phyloP scores from a whole-genome alignment of 495 filamentous ascomycete genomes.

The Pyrenula aspistea region DNA sequence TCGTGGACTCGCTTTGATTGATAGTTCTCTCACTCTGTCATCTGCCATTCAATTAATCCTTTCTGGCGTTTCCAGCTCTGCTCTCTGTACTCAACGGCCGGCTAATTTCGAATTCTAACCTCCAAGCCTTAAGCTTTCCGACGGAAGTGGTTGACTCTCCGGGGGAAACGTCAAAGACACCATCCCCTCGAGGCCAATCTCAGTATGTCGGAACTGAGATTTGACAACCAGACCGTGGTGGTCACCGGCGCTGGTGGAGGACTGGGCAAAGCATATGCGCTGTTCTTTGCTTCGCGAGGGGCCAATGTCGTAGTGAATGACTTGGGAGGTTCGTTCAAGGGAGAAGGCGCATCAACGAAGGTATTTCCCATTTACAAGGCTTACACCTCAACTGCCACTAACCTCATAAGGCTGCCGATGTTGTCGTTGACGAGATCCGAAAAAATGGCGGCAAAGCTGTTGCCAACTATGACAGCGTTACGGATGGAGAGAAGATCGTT shows the following conservation, averaged over 20 bases:
- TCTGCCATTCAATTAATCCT: too few relatives aligned
- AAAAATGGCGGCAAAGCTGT: slow-evolving; percentile 90
- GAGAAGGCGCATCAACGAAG: slow-evolving; percentile 81
- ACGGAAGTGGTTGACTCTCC: too few relatives aligned
- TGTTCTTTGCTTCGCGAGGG: slow-evolving; percentile 83
- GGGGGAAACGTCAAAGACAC: too few relatives aligned
- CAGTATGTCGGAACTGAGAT: slow-evolving; percentile 73
- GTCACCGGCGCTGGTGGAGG: slow-evolving; percentile 96
- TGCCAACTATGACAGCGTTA: slow-evolving; percentile 96
- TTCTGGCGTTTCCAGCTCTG: too few relatives aligned
- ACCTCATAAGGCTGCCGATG: slow-evolving; percentile 66
- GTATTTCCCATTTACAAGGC: slow-evolving; percentile 32
- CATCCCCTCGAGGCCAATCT: too few relatives aligned
- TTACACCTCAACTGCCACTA: background rate
- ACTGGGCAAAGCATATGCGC: slow-evolving; percentile 81
- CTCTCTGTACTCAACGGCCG: slow-evolving; percentile 1
- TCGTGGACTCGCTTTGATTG: too few relatives aligned
- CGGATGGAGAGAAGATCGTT: slow-evolving; percentile 89
- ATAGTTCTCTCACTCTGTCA: too few relatives aligned
- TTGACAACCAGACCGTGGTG: slow-evolving; percentile 92
- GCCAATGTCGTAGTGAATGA: slow-evolving; percentile 98
- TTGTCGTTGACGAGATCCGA: slow-evolving; percentile 90
- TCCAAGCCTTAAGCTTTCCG: background rate
- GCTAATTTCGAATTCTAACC: background rate
- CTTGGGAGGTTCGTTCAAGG: slow-evolving; percentile 85